Base-by-base conservation (phyloP, 176 grass and related monocot species). In the Eremochloa ophiuroides region DNA sequence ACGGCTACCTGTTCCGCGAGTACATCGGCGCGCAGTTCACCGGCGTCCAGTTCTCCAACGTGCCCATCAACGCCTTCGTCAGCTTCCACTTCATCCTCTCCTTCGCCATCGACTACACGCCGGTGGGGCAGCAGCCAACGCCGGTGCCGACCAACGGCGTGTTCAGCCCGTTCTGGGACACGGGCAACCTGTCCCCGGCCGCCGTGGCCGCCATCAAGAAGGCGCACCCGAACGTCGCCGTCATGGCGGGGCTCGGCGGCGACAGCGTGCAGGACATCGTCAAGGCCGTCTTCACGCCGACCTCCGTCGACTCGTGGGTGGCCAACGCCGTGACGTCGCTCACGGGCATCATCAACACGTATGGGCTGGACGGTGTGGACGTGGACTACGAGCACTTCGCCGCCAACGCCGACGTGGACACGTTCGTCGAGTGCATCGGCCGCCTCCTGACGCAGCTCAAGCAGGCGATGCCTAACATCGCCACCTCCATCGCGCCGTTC, bases 401-500 rank as follows among this genome's bases (percentile, higher is more conserved):
- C 13, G 66, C 2, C 73, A 3, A 2, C 65, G 13, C 29, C n/a
- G 62, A 67, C 47, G 47, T 51, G 0, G 2, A 39, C 61, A 79
- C 89, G 0, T 94, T 94, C 77, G 86, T 87, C 0, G 89, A 89
- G 80, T 84, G 89, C 77, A 33, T 91, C 43, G 86, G 86, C 16
- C 76, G 18, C 2, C 55, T 87, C 0, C 66, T 94, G 14, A 94
- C 84, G 20, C n/a, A 37, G 31, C 88, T 94, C 7, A 89, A 91
- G 80, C 12, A 8, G 3, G 9, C 0, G 0, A 41, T 75, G 20
- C 79, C 84, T 7, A 51, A 81, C 48, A 46, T 85, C 60, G 17
- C 62, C 46, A 91, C 85, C 25, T 95, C 93, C 30, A 92, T 92
- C 39, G 93, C 93, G 59, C 93, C 93, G 1, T 95, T 73, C 73